Conservation (phyloP, 805 yeast species). For the Yarrowia divulgata region DNA sequence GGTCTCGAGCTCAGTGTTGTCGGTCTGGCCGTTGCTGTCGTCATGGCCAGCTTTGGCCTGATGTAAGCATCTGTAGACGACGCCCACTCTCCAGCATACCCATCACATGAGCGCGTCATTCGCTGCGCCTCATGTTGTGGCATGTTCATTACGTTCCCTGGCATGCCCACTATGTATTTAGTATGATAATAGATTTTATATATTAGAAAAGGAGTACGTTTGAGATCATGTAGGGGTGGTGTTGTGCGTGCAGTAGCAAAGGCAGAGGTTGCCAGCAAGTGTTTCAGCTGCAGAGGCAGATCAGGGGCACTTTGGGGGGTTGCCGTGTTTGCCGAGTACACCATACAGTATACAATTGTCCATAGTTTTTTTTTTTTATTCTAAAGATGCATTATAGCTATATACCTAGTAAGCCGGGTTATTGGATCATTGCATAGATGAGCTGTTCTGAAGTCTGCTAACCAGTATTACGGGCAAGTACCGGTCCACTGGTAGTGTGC, state of each 20-base stretch:
- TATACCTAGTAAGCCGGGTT: too few relatives aligned
- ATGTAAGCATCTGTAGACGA: conserved; percentile 1
- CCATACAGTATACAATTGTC: too few relatives aligned
- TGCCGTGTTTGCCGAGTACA: too few relatives aligned
- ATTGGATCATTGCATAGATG: too few relatives aligned
- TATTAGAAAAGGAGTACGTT: background rate
- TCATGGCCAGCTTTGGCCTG: conserved; percentile 13
- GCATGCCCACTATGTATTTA: conserved; percentile 21
- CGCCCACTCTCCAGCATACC: too few relatives aligned
- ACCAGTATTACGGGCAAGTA: too few relatives aligned
- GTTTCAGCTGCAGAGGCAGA: conserved; percentile 3
- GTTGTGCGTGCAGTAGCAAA: background rate
- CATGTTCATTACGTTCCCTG: conserved; percentile 1
- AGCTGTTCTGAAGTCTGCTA: too few relatives aligned
- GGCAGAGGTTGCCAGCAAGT: background rate
- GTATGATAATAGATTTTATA: conserved; percentile 11
- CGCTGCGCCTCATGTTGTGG: background rate
- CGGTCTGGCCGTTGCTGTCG: conserved; percentile 22
- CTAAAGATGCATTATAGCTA: too few relatives aligned
- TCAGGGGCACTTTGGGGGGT: background rate
- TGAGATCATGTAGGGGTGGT: conserved; percentile 1
- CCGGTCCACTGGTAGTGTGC: too few relatives aligned
- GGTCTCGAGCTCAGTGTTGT: conserved; percentile 19
- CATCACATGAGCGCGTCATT: too few relatives aligned
- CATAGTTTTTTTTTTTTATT: too few relatives aligned